Evolutionary conservation across 2,329 filamentous ascomycete genomes (phyloP), one percentile per base, ranked within the genome.

Genomic region (Cladophialophora psammophila): DNA sequence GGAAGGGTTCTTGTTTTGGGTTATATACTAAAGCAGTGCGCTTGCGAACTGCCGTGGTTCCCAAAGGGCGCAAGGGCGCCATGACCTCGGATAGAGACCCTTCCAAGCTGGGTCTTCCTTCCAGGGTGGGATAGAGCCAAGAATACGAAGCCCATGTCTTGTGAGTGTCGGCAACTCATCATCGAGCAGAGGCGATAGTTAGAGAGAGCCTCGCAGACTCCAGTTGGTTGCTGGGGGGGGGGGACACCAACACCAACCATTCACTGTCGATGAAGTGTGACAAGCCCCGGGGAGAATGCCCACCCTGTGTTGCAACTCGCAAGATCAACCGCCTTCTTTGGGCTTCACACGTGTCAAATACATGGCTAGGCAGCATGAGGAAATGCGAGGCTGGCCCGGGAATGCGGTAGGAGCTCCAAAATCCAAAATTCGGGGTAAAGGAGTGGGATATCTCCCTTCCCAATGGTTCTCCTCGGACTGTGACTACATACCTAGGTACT

Each of bases 231-330:
- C 18, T 9, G 18, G n/a, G 42, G 8, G 26, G 26, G 26, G 26
- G 26, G n/a, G n/a, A n/a, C n/a, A 18, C 26, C 45, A n/a, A 50
- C 45, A 20, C 45, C 18, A n/a, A 26, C 26, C 26, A 20, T 50
- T 26, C 20, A n/a, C 45, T 50, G 7, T 50, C 26, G 45, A 50
- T 50, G 45, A 50, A 26, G 45, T 15, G 34, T 53, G 45, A 15
- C 9, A 36, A 31, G 32, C 26, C 26, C 42, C 52, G 59, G 59
- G 59, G 59, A 61, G 31, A 61, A 48, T 61, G 42, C 59, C 59
- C 59, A 61, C 42, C 42, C 10, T 26, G 32, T 42, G 40, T 5
- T 42, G 5, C 26, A 26, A n/a, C n/a, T 42, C 13, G 58, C 36
- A 8, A 58, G 57, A 50, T 32, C 42, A 40, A 60, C 42, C 40